A percentile compares a stretch with the other conserved stretches of the same genome.
phyloP scores from a whole-genome alignment of 2,329 filamentous ascomycete genomes.

The Penicillium crustosum region DNA sequence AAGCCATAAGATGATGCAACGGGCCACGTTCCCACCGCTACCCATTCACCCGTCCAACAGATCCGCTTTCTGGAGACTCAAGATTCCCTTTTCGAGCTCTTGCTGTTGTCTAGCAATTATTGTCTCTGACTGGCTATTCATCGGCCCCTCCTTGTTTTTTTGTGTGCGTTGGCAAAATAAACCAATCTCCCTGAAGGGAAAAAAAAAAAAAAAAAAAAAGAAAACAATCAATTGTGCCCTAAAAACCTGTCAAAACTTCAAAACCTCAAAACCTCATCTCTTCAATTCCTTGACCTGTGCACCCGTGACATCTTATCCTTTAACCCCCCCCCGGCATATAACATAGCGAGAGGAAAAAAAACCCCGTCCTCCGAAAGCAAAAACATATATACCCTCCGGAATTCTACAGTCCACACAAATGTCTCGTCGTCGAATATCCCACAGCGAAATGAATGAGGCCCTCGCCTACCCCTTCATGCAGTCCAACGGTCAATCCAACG shows the following conservation, averaged over 20 bases:
- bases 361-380: background rate
- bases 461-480: constrained; percentile 37
- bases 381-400: constrained; percentile 6
- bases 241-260: background rate
- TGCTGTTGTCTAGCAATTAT: constrained; percentile 13
- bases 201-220: background rate
- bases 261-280: background rate
- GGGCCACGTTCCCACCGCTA: constrained; percentile 7
- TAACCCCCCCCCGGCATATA: constrained; percentile 3
- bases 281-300: background rate
- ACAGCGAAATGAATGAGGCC: constrained; percentile 40
- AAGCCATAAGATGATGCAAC: constrained; percentile 6
- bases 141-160: constrained; percentile 15
- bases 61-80: constrained; percentile 19
- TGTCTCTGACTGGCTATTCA: constrained; percentile 19
- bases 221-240: background rate
- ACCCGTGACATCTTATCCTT: background rate
- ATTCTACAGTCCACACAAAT: constrained; percentile 16
- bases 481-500: constrained; percentile 20
- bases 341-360: constrained; percentile 6
- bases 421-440: constrained; percentile 40
- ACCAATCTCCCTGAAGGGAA: background rate
- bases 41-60: constrained; percentile 9
- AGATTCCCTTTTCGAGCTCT: constrained; percentile 19
- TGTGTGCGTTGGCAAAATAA: constrained; percentile 16